Evolutionary conservation across 495 filamentous ascomycete species (phyloP).

Genomic region (Oidiodendron maius): DNA sequence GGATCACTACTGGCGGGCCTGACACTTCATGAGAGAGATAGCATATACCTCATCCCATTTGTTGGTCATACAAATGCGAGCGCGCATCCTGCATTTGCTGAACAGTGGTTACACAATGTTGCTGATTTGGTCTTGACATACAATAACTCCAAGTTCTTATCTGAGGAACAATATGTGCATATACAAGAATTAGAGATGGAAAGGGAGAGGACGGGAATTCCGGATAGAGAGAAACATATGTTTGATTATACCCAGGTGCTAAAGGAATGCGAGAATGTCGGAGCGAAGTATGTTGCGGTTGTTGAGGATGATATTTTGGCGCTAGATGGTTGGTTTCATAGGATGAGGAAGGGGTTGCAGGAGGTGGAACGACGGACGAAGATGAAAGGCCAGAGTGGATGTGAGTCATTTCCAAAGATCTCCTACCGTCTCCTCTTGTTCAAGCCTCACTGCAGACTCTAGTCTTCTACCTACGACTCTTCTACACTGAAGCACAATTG

Average conservation of each 20-base stretch:
- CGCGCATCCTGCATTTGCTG: conserved; percentile 41
- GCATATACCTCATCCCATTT: conserved; percentile 44
- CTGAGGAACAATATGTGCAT: conserved; percentile 25
- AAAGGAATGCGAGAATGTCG: conserved; percentile 35
- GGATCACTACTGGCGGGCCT: conserved; percentile 47
- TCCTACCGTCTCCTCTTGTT: background rate
- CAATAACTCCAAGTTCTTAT: conserved; percentile 20
- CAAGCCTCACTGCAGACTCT: background rate
- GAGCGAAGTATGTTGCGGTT: conserved; percentile 41
- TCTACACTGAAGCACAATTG: conserved; percentile 49
- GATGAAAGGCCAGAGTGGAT: conserved; percentile 20
- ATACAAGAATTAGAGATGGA: conserved; percentile 22
- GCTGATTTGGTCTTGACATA: conserved; percentile 44
- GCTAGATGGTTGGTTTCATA: conserved; percentile 42
- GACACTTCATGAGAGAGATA: conserved; percentile 35
- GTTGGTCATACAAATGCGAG: conserved; percentile 43
- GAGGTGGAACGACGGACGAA: conserved; percentile 20
- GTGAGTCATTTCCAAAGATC: conserved; percentile 19
- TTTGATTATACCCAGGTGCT: conserved; percentile 45
- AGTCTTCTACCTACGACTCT: conserved; percentile 50
- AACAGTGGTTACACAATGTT: conserved; percentile 41
- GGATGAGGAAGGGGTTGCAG: conserved; percentile 34
- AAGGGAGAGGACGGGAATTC: conserved; percentile 33
- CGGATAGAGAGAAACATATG: conserved; percentile 12
- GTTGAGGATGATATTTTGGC: conserved; percentile 53